Percentiles rank a stretch among this genome's conserved stretches.
Conservation (phyloP, 305 asterid species). For the Euphrasia arctica region DNA sequence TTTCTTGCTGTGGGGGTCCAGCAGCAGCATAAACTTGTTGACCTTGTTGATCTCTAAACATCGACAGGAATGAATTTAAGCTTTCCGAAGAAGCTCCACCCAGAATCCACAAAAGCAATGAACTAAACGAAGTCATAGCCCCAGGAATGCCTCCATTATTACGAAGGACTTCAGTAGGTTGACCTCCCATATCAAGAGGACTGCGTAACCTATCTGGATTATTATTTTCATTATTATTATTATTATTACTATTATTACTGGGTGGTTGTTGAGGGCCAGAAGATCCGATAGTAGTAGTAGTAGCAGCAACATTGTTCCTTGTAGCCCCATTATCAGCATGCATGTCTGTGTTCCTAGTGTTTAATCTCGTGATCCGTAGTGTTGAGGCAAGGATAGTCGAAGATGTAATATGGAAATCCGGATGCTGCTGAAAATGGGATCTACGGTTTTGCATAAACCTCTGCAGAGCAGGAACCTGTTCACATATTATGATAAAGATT, state of each 20-base stretch:
- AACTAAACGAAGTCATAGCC: constrained; percentile 81
- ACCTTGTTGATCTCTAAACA: constrained; percentile 83
- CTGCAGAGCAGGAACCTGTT: constrained; percentile 95
- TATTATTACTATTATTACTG: constrained; percentile 27
- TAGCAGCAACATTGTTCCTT: constrained; percentile 26
- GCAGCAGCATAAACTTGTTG: constrained; percentile 57
- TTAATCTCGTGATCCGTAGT: constrained; percentile 85
- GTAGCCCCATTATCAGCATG: constrained; percentile 40
- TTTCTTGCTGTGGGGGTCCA: constrained; percentile 58
- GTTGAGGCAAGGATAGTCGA: constrained; percentile 95
- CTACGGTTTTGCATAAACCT: constrained; percentile 89
- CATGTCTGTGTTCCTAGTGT: constrained; percentile 60
- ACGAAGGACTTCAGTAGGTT: constrained; percentile 35
- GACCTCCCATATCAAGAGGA: constrained; percentile 63
- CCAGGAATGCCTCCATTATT: constrained; percentile 70
- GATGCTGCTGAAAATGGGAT: constrained; percentile 88
- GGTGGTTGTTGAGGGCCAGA: constrained; percentile 46
- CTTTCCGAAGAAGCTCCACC: constrained; percentile 96
- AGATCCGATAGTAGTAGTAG: constrained; percentile 30
- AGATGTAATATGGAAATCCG: constrained; percentile 91
- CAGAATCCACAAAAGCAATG: constrained; percentile 81
- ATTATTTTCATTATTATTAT: constrained; percentile 11
- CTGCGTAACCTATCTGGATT: constrained; percentile 50
- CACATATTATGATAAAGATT: background rate
- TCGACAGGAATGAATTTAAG: constrained; percentile 84